phyloP scores from a whole-genome alignment of 2,329 filamentous ascomycete species.

The Fusarium pilosicola region DNA sequence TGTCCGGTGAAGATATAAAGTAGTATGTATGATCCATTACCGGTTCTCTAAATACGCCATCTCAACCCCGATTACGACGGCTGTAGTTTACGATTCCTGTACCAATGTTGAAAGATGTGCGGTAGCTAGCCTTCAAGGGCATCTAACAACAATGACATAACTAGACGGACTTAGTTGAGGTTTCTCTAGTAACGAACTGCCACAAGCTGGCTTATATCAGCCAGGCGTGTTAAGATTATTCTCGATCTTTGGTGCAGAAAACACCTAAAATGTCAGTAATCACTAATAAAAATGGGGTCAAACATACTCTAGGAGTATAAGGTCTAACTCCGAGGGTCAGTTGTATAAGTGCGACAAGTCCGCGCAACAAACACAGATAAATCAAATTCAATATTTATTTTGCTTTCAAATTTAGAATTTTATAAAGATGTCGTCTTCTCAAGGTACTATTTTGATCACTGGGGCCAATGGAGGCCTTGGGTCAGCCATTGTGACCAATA shows the following conservation, averaged over 20 bases:
- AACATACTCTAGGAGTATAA: neutral
- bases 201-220: slow-evolving; percentile 41
- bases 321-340: neutral
- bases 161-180: neutral
- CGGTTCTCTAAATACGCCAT: neutral
- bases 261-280: neutral
- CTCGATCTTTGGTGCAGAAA: neutral
- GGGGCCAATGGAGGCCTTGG: slow-evolving; percentile 54
- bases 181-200: neutral
- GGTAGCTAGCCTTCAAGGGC: neutral
- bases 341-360: slow-evolving; percentile 28
- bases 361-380: neutral
- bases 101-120: neutral
- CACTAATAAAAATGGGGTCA: slow-evolving; percentile 28
- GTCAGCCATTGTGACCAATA: slow-evolving; percentile 46
- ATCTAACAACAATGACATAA: neutral
- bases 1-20: neutral
- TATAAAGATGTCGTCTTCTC: slow-evolving; percentile 21
- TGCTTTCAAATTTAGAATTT: too few species aligned
- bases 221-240: slow-evolving; percentile 23
- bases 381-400: neutral
- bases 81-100: neutral
- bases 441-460: slow-evolving; percentile 51
- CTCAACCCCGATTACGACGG: neutral
- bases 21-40: too few species aligned